Evolutionary conservation across 768 basidiomycete species (phyloP).

Genomic region (Sarcomyxa edulis): DNA sequence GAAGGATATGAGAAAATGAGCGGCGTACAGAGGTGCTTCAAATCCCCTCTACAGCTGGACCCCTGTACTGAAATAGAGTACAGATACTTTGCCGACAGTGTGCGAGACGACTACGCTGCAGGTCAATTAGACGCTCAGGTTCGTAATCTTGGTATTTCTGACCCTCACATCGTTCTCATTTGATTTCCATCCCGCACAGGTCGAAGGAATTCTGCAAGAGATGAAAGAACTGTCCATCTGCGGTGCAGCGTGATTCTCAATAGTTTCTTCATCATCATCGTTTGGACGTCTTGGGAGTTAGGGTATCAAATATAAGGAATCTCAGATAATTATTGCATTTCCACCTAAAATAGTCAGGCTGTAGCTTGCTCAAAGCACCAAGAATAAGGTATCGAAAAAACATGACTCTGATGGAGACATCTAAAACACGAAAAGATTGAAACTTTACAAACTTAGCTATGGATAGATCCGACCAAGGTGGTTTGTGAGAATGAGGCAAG

Average conservation of each 20-base stretch:
- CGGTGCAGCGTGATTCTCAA: conserved; percentile 42
- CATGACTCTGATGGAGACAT: too few relatives aligned
- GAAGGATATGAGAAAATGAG: conserved; percentile 10
- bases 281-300: too few relatives aligned
- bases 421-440: too few relatives aligned
- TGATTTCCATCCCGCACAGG: conserved; percentile 34
- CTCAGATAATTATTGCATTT: too few relatives aligned
- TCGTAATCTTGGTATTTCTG: conserved; percentile 9
- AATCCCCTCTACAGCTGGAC: background rate
- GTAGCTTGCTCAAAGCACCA: too few relatives aligned
- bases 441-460: too few relatives aligned
- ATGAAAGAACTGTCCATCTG: conserved; percentile 96
- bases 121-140: conserved; percentile 95
- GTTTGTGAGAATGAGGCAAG: too few relatives aligned
- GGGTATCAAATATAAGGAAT: too few relatives aligned
- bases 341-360: too few relatives aligned
- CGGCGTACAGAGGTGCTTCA: conserved; percentile 8
- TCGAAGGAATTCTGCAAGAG: conserved; percentile 95
- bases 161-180: background rate
- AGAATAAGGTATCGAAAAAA: too few relatives aligned
- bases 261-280: too few relatives aligned
- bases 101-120: conserved; percentile 95
- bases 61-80: background rate
- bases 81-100: conserved; percentile 85
- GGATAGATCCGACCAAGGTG: too few relatives aligned